Evolutionary conservation across 768 basidiomycete genomes (phyloP), one percentile per base, ranked within the genome.

Genomic region (Tulasnella sp.): DNA sequence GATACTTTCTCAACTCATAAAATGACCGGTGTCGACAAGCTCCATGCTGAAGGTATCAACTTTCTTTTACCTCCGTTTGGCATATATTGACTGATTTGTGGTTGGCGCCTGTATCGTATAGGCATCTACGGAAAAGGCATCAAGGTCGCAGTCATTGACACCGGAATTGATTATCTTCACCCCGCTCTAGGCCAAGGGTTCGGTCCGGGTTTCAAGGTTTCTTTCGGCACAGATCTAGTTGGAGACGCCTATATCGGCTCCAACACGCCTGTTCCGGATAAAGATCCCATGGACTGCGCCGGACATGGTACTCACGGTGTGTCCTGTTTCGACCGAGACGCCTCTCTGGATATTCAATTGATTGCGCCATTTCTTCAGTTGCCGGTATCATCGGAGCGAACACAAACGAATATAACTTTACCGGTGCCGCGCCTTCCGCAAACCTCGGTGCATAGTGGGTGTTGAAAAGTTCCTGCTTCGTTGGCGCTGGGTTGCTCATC

Each of bases 1-100:
- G 71, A 72, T 22, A 66, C 63, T 9, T 72, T 66, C 35, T 73
- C 68, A 7, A 73, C 65, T 29, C 72, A 73, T 62, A 32, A 34
- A 22, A 69, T 73, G 67, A 69, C 72, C 5, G 71, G 72, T n/a
- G 73, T 74, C 52, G 73, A 74, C 35, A 74, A 74, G 36, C 42
- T 74, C 40, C 71, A 74, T 42, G 47, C 16, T n/a, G 72, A 73
- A 41, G 72, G 72, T 36, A n/a, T n/a, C n/a, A n/a, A n/a, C n/a
- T n/a, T n/a, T n/a, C n/a, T n/a, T n/a, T n/a, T n/a, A n/a, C n/a
- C n/a, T n/a, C n/a, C n/a, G n/a, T n/a, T n/a, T n/a, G n/a, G n/a
- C n/a, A n/a, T n/a, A n/a, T n/a, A n/a, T n/a, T n/a, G n/a, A n/a
- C n/a, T n/a, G n/a, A n/a, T n/a, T n/a, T n/a, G n/a, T n/a, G n/a